Evolutionary conservation across 1,284 basidiomycete species (phyloP).

Genomic region (Takashimella koratensis): DNA sequence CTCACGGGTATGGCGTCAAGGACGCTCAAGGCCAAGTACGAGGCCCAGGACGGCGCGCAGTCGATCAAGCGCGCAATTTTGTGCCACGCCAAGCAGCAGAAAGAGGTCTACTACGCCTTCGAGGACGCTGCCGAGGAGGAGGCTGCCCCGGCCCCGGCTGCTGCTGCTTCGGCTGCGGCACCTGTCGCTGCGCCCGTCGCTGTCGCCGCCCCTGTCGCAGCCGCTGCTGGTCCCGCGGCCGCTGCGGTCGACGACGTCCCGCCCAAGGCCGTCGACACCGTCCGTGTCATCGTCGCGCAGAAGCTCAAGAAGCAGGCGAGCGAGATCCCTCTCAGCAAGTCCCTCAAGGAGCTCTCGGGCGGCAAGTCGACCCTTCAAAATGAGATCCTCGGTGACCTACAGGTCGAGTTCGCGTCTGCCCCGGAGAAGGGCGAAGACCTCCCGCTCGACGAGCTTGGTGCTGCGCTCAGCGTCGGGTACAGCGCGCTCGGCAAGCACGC

Average conservation of each 20-base stretch:
- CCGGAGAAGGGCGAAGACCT: conserved; percentile 98
- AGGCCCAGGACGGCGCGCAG: conserved; percentile 79
- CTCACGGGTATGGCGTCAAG: conserved; percentile 91
- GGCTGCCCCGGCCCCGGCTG: conserved; percentile 52
- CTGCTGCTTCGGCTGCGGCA: conserved; percentile 53
- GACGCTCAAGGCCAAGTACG: conserved; percentile 95
- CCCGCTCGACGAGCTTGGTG: conserved; percentile 89
- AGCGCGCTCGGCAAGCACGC: conserved; percentile 89
- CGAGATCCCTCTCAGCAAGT: conserved; percentile 87
- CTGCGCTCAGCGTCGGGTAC: conserved; percentile 77
- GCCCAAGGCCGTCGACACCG: conserved; percentile 84
- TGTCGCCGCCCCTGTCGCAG: conserved; percentile 52
- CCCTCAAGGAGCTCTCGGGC: conserved; percentile 96
- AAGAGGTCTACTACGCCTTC: conserved; percentile 97
- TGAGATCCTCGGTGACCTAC: conserved; percentile 89
- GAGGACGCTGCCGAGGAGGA: conserved; percentile 69
- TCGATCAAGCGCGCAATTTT: conserved; percentile 76
- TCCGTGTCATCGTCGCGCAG: conserved; percentile 87
- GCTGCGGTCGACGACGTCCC: conserved; percentile 78
- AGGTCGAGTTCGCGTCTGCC: conserved; percentile 81
- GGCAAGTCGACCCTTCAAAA: conserved; percentile 98
- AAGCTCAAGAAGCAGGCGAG: conserved; percentile 93
- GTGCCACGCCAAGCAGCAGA: conserved; percentile 91
- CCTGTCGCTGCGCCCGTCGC: conserved; percentile 52
- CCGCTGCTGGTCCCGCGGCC: conserved; percentile 60